Percentiles rank a stretch among this genome's conserved stretches.
Conservation (phyloP, 2,329 filamentous ascomycete genomes). For the Exophiala oligosperma region DNA sequence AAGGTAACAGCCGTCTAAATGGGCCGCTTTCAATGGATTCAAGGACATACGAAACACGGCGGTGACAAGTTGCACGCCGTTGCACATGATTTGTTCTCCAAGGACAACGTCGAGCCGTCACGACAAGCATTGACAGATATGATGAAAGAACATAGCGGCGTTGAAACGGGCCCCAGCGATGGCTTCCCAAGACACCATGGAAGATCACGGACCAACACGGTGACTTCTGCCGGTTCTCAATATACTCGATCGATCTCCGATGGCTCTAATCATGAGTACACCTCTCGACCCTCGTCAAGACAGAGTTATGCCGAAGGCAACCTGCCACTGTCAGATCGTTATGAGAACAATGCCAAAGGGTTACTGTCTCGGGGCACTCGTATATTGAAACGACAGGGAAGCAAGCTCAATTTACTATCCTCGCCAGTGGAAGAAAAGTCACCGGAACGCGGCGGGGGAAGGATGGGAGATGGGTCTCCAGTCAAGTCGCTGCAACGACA, state of each 20-base stretch:
- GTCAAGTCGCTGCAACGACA: slow-evolving; percentile 10
- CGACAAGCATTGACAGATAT: slow-evolving; percentile 25
- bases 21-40: slow-evolving; percentile 27
- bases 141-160: slow-evolving; percentile 20
- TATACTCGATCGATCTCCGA: slow-evolving; percentile 19
- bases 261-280: slow-evolving; percentile 13
- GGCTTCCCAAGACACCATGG: slow-evolving; percentile 7
- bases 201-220: slow-evolving; percentile 25
- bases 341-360: slow-evolving; percentile 36
- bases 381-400: slow-evolving; percentile 49
- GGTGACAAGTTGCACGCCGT: slow-evolving; percentile 22
- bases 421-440: slow-evolving; percentile 37
- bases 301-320: slow-evolving; percentile 17
- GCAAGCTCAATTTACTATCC: slow-evolving; percentile 46
- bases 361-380: slow-evolving; percentile 46
- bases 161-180: slow-evolving; percentile 8
- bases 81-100: slow-evolving; percentile 25
- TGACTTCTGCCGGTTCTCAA: slow-evolving; percentile 17
- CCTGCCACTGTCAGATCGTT: slow-evolving; percentile 12
- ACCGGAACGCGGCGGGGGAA: slow-evolving; percentile 3
- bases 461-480: slow-evolving; percentile 7
- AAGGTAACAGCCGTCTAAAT: slow-evolving; percentile 11
- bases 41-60: slow-evolving; percentile 21
- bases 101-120: slow-evolving; percentile 20
- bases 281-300: slow-evolving; percentile 19